Evolutionary conservation across 164 flowering plant species (phyloP).

Genomic region (Sextonia rubra): DNA sequence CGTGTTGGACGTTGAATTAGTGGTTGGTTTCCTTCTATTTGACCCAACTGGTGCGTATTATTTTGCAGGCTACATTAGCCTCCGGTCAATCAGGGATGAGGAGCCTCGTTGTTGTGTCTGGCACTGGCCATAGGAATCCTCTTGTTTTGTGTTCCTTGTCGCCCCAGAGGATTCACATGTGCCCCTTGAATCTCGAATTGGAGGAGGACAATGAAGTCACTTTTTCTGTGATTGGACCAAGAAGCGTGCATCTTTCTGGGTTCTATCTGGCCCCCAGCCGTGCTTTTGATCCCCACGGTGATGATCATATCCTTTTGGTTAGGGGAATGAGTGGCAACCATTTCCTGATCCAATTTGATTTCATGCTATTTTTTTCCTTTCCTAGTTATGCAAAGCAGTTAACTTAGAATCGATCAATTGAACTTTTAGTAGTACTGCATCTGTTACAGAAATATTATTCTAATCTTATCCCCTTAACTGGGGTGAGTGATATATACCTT

Average conservation of each 20-base stretch:
- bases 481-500: too few relatives aligned
- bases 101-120: slow-evolving; percentile 46
- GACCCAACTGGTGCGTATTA: background rate
- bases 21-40: too few relatives aligned
- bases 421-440: background rate
- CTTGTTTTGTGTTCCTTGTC: slow-evolving; percentile 63
- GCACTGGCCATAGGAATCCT: slow-evolving; percentile 58
- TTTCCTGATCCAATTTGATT: background rate
- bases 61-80: slow-evolving; percentile 77
- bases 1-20: too few relatives aligned
- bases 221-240: slow-evolving; percentile 73
- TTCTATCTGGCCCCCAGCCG: slow-evolving; percentile 24
- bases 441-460: background rate
- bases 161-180: slow-evolving; percentile 60
- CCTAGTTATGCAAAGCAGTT: background rate
- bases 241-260: slow-evolving; percentile 80
- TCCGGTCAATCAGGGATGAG: slow-evolving; percentile 46
- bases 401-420: background rate
- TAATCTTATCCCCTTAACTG: slow-evolving; percentile 17
- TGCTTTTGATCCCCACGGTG: slow-evolving; percentile 12
- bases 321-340: background rate
- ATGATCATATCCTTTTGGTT: slow-evolving; percentile 55
- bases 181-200: slow-evolving; percentile 65
- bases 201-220: slow-evolving; percentile 58
- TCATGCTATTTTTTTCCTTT: background rate